Conservation (phyloP, 1,139 yeast species). For the Williopsis jadinii region DNA sequence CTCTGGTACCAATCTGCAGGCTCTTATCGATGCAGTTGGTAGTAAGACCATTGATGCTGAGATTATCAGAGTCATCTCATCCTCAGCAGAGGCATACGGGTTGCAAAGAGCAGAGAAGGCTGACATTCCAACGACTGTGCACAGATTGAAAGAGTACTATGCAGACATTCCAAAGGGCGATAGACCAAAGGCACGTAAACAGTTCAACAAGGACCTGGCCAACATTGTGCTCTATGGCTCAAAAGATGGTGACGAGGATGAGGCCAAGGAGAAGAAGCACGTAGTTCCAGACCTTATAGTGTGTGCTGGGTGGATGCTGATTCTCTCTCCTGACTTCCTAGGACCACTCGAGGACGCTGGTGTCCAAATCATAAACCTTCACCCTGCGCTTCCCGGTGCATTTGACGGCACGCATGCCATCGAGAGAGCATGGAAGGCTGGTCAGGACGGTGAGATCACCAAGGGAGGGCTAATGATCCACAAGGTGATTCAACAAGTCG, state of each 20-base stretch:
- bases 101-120: slow-evolving; percentile 67
- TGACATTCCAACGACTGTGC: slow-evolving; percentile 61
- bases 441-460: slow-evolving; percentile 67
- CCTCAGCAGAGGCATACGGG: slow-evolving; percentile 79
- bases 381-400: slow-evolving; percentile 95
- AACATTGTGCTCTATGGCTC: slow-evolving; percentile 48
- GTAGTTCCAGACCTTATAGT: slow-evolving; percentile 75
- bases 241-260: slow-evolving; percentile 27
- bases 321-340: slow-evolving; percentile 71
- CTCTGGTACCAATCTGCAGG: slow-evolving; percentile 89
- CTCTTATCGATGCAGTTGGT: slow-evolving; percentile 70
- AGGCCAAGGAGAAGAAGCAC: slow-evolving; percentile 23
- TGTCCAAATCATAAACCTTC: slow-evolving; percentile 81
- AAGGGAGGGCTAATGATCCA: slow-evolving; percentile 98
- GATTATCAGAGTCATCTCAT: slow-evolving; percentile 64
- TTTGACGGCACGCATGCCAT: slow-evolving; percentile 97
- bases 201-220: slow-evolving; percentile 76
- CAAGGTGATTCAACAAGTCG: slow-evolving; percentile 89
- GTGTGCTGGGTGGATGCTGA: slow-evolving; percentile 98
- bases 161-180: slow-evolving; percentile 59
- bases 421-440: slow-evolving; percentile 93
- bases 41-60: slow-evolving; percentile 41
- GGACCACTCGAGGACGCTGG: slow-evolving; percentile 53
- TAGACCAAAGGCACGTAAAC: slow-evolving; percentile 55
- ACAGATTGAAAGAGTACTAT: slow-evolving; percentile 68